These are phyloP conservation scores for Bocquillonia castaneifolia DNA, from an alignment of 441 rosid genomes.

Conservation along the genomic window DNA sequence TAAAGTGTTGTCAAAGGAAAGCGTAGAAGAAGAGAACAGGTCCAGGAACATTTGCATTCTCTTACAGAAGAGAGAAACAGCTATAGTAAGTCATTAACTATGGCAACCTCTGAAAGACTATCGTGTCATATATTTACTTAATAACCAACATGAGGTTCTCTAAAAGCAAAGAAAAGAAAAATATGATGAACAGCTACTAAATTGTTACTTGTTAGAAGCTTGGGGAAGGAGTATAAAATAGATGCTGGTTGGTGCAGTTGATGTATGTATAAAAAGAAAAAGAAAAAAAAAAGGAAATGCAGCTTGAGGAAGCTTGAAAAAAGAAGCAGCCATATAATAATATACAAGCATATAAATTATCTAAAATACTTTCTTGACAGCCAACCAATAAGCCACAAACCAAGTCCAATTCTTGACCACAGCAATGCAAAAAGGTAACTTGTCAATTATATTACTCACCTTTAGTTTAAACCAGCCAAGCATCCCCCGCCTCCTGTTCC, in stretches of 20 bases:
- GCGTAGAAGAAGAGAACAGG: background rate
- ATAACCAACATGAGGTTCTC: background rate
- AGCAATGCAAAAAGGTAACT: conserved; percentile 16
- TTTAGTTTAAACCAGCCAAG: conserved; percentile 88
- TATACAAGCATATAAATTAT: background rate
- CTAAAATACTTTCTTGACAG: background rate
- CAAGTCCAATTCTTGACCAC: conserved; percentile 6
- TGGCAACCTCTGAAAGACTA: background rate
- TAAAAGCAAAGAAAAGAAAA: background rate
- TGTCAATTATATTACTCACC: conserved; percentile 35
- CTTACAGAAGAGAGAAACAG: conserved; percentile 6
- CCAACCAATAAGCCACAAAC: background rate
- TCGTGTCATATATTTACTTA: background rate
- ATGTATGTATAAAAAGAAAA: background rate
- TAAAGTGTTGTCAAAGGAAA: background rate
- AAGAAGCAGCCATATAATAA: background rate
- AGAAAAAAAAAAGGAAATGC: background rate
- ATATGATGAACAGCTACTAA: background rate
- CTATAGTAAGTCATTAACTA: background rate
- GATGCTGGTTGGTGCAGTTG: background rate
- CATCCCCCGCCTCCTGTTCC: conserved; percentile 68
- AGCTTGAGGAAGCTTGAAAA: conserved; percentile 14
- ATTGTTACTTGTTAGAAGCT: background rate
- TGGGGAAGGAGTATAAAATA: background rate
- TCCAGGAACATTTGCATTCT: background rate